phyloP scores from a whole-genome alignment of 179 eudicot species.

The Beta macrorhiza region DNA sequence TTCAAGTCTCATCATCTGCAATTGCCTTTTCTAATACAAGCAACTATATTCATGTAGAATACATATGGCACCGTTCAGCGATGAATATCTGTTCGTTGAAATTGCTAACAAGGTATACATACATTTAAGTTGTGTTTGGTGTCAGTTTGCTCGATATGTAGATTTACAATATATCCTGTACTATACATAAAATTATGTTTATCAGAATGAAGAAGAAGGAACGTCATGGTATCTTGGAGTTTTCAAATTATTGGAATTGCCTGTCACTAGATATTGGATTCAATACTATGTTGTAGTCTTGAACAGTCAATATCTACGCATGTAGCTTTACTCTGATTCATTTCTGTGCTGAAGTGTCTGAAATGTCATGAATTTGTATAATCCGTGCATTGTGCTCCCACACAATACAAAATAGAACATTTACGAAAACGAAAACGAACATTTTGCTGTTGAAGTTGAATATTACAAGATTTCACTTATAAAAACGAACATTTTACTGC shows the following conservation, averaged over 20 bases:
- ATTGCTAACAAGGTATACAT: slow-evolving; percentile 85
- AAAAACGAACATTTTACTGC: too few relatives aligned
- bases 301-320: neutral
- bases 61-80: slow-evolving; percentile 98
- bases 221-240: neutral
- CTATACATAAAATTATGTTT: neutral
- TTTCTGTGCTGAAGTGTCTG: neutral
- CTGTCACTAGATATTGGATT: neutral
- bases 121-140: slow-evolving; percentile 1
- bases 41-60: slow-evolving; percentile 55
- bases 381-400: neutral
- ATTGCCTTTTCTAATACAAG: slow-evolving; percentile 19
- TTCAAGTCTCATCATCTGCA: neutral
- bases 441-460: too few relatives aligned
- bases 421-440: too few relatives aligned
- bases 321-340: neutral
- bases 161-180: neutral
- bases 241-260: neutral
- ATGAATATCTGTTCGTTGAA: slow-evolving; percentile 83
- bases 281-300: neutral
- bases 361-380: neutral
- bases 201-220: neutral
- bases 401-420: too few relatives aligned
- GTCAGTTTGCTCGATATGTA: neutral
- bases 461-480: too few relatives aligned